A percentile compares a stretch with the other conserved stretches of the same genome.
Evolutionary conservation across 352 stramenopile species (phyloP).

Genomic region (Pythium dissotocum): DNA sequence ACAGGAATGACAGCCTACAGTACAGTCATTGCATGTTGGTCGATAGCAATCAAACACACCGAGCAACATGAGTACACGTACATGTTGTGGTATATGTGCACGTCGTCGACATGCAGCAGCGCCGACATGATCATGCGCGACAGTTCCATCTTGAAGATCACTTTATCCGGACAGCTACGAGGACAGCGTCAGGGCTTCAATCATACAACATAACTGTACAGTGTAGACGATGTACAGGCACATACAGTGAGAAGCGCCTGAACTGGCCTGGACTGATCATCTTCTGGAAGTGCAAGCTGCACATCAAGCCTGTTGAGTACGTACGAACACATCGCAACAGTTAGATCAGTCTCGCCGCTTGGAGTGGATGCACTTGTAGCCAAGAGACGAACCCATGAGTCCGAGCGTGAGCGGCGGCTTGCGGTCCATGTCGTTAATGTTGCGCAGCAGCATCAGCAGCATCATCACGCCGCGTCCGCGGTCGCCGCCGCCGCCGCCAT

Average conservation of each 20-base stretch:
- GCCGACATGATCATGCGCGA: slow-evolving; percentile 61
- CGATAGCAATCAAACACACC: neutral
- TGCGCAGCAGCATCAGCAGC: slow-evolving; percentile 36
- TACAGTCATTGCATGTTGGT: slow-evolving; percentile 17
- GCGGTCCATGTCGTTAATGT: slow-evolving; percentile 54
- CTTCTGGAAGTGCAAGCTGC: slow-evolving; percentile 57
- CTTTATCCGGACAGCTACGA: slow-evolving; percentile 68
- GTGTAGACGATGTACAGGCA: neutral
- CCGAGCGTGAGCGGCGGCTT: slow-evolving; percentile 48
- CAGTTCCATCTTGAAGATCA: slow-evolving; percentile 41
- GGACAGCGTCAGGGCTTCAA: neutral
- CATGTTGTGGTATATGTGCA: slow-evolving; percentile 93
- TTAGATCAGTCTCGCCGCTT: neutral
- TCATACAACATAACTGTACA: neutral
- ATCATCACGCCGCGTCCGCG: slow-evolving; percentile 24
- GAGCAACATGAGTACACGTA: slow-evolving; percentile 16
- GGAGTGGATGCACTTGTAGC: no score
- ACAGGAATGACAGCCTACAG: slow-evolving; percentile 73
- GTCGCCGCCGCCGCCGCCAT: slow-evolving; percentile 6
- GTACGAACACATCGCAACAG: neutral
- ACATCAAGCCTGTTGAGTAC: slow-evolving; percentile 38
- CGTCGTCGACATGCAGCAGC: slow-evolving; percentile 84
- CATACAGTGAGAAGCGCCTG: slow-evolving; percentile 51
- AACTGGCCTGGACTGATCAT: slow-evolving; percentile 36
- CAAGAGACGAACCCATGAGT: slow-evolving; percentile 28